Conservation (phyloP, 208 protist species). For the Entamoeba nuttalli region DNA sequence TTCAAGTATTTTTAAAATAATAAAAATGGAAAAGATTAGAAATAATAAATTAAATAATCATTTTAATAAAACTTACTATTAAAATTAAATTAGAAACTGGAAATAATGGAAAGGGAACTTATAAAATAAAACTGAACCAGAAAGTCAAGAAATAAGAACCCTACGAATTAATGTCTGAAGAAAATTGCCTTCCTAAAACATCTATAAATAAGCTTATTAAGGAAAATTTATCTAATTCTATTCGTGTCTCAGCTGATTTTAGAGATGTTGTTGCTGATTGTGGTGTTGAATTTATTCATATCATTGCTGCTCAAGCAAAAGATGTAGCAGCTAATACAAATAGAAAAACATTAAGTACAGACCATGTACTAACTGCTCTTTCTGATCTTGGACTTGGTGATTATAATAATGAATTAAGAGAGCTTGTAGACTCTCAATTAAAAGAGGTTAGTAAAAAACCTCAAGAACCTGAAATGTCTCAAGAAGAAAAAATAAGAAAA, state of each 20-base stretch:
- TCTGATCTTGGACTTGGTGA: neutral
- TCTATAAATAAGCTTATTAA: neutral
- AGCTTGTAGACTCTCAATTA: neutral
- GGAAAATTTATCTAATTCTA: neutral
- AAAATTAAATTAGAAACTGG: no score
- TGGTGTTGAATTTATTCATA: neutral
- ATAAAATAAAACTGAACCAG: neutral
- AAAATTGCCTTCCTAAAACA: neutral
- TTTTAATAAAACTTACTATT: no score
- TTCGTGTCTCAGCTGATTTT: neutral
- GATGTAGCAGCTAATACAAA: neutral
- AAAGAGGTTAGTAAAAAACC: neutral
- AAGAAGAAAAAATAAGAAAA: neutral
- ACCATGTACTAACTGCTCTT: neutral
- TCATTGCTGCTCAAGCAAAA: neutral
- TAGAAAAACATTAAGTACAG: neutral
- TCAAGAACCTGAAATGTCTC: neutral
- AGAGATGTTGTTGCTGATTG: neutral
- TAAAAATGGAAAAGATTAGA: no score
- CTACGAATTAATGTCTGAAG: neutral
- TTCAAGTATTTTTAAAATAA: no score
- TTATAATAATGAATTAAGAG: neutral
- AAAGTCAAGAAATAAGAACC: neutral
- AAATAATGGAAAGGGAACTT: neutral
- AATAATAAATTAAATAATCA: no score